phyloP scores from a whole-genome alignment of 2,329 filamentous ascomycete genomes.

The Calonectria pauciramosa region DNA sequence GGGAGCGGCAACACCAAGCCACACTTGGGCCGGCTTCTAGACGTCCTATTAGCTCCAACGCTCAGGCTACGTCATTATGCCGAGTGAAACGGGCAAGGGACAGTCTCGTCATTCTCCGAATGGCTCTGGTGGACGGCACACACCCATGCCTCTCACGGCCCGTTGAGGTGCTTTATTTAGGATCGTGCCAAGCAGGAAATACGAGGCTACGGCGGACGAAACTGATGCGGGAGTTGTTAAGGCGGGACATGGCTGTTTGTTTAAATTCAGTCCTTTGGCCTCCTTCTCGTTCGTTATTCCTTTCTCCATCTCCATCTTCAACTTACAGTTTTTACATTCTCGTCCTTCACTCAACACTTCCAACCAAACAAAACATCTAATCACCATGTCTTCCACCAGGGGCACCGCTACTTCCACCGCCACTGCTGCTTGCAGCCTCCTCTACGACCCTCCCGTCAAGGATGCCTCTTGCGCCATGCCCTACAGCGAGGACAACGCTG shows the following conservation, averaged over 20 bases:
- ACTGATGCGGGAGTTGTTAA: background rate
- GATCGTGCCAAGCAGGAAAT: background rate
- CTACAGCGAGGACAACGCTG: constrained; percentile 55
- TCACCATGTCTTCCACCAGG: constrained; percentile 38
- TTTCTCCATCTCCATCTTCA: background rate
- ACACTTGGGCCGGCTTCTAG: background rate
- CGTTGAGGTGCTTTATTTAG: background rate
- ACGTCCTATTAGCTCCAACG: background rate
- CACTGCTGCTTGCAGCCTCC: constrained; percentile 23
- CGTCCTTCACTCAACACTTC: background rate
- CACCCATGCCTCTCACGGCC: background rate
- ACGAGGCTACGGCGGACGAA: background rate
- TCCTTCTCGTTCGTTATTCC: background rate
- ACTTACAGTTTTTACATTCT: background rate
- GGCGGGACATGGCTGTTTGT: background rate
- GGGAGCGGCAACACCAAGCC: background rate
- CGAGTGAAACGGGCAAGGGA: constrained; percentile 1
- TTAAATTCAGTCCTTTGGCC: background rate
- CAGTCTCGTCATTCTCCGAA: background rate
- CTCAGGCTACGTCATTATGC: constrained; percentile 1
- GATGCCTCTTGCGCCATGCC: constrained; percentile 62
- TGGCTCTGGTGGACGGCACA: background rate
- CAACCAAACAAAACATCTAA: constrained; percentile 23
- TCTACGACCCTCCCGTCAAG: constrained; percentile 58
- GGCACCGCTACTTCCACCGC: constrained; percentile 28